A percentile compares a stretch with the other conserved stretches of the same genome.
These are phyloP conservation scores for Fulvia fulva DNA, from an alignment of 2,329 filamentous ascomycete species.

Conservation along the genomic window DNA sequence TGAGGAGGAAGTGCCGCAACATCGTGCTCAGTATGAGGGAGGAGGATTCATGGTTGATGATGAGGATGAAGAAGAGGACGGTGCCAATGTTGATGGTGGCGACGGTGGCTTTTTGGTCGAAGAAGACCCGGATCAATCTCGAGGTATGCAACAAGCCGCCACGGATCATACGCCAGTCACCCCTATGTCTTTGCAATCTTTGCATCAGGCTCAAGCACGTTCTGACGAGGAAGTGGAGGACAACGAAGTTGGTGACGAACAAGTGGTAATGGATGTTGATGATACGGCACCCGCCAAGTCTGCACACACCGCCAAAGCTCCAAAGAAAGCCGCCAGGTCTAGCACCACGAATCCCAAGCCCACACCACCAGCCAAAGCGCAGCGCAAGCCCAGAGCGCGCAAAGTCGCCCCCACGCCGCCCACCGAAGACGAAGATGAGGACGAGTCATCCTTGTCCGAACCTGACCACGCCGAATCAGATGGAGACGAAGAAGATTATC, in stretches of 20 bases:
- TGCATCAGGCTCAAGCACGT: slow-evolving; percentile 18
- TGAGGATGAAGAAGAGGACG: slow-evolving; percentile 22
- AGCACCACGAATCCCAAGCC: neutral
- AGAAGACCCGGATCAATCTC: slow-evolving; percentile 32
- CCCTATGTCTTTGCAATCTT: slow-evolving; percentile 26
- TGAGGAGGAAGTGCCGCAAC: slow-evolving; percentile 32
- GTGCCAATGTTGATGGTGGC: slow-evolving; percentile 32
- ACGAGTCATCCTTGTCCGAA: slow-evolving; percentile 6
- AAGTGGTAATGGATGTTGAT: neutral
- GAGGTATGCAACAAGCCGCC: slow-evolving; percentile 1
- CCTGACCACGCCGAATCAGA: slow-evolving; percentile 1
- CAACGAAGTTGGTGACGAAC: slow-evolving; percentile 5
- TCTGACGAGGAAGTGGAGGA: slow-evolving; percentile 27
- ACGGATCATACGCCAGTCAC: slow-evolving; percentile 18
- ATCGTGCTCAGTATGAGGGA: slow-evolving; percentile 19
- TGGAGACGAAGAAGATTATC: neutral
- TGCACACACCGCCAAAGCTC: neutral
- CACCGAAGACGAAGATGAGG: slow-evolving; percentile 4
- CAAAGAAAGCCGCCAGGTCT: neutral
- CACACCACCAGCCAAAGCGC: slow-evolving; percentile 2
- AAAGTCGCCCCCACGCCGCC: slow-evolving; percentile 4
- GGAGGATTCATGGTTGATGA: slow-evolving; percentile 29
- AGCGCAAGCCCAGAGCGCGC: slow-evolving; percentile 5
- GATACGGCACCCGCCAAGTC: neutral
- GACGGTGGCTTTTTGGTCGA: slow-evolving; percentile 37